phyloP scores from a whole-genome alignment of 768 basidiomycete species.

The Cubamyces sp. region DNA sequence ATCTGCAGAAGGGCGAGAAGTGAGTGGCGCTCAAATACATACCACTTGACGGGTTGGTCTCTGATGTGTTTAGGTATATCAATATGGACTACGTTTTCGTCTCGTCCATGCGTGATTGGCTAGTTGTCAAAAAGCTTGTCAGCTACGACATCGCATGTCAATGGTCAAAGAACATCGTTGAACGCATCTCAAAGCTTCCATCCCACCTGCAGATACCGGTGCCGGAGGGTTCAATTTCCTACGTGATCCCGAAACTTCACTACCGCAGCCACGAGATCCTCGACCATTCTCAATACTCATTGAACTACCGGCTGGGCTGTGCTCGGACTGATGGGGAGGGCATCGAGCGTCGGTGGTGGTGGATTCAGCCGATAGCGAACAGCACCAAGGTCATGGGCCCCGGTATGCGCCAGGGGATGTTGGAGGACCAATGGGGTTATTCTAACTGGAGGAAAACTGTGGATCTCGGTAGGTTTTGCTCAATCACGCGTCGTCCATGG shows the following conservation, averaged over 20 bases:
- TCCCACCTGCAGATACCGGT: not conserved
- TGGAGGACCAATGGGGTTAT: constrained; percentile 29
- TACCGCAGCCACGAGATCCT: constrained; percentile 31
- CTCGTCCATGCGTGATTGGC: not conserved
- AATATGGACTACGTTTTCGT: constrained; percentile 32
- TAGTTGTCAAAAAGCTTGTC: not conserved
- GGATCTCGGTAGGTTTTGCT: constrained; percentile 26
- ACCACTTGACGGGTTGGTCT: not conserved
- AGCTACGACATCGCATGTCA: constrained; percentile 35
- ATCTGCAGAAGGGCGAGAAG: constrained; percentile 33
- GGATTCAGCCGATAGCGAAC: constrained; percentile 14
- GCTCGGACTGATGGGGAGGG: constrained; percentile 32
- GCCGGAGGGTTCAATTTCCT: constrained; percentile 7
- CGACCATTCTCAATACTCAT: constrained; percentile 33
- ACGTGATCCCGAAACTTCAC: constrained; percentile 39
- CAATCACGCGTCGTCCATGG: too few species aligned
- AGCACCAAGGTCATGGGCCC: constrained; percentile 27
- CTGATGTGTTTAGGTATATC: constrained; percentile 13
- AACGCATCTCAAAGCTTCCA: constrained; percentile 22
- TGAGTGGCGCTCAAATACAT: not conserved
- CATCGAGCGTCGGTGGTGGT: constrained; percentile 30
- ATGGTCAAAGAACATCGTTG: constrained; percentile 32
- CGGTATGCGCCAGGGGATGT: constrained; percentile 12
- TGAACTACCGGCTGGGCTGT: constrained; percentile 30
- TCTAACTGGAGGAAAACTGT: constrained; percentile 38